These are phyloP conservation scores for Tephrocybe sp. DNA, from an alignment of 768 basidiomycete species.

Conservation along the genomic window DNA sequence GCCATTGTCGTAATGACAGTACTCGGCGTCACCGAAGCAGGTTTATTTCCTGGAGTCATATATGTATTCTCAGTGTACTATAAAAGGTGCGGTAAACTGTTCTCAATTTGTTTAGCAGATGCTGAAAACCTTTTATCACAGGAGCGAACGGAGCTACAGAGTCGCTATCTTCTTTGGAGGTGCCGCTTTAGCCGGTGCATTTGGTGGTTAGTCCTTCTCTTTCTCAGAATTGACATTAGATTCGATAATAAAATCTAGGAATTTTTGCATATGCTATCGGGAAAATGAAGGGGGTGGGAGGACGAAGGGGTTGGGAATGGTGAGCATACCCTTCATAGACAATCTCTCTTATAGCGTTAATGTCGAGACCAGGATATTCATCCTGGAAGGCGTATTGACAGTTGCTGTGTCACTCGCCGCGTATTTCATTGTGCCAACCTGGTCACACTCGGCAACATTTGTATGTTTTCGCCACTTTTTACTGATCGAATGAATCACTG, in stretches of 20 bases:
- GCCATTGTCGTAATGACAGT: constrained; percentile 28
- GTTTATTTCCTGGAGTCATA: constrained; percentile 55
- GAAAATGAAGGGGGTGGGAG: constrained; percentile 61
- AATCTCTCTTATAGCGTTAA: background rate
- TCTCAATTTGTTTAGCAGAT: background rate
- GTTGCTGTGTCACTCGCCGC: constrained; percentile 41
- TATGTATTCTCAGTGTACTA: constrained; percentile 62
- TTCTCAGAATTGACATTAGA: background rate
- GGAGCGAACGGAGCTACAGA: constrained; percentile 57
- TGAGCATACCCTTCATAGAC: constrained; percentile 10
- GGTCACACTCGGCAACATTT: constrained; percentile 56
- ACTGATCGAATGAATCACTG: background rate
- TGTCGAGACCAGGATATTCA: constrained; percentile 46
- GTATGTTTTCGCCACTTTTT: constrained; percentile 28
- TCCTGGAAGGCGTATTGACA: constrained; percentile 54
- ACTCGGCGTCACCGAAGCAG: constrained; percentile 58
- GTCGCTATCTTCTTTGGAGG: constrained; percentile 64
- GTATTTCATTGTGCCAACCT: constrained; percentile 56
- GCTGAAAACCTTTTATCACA: constrained; percentile 19
- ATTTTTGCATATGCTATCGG: constrained; percentile 58
- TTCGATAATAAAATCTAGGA: constrained; percentile 26
- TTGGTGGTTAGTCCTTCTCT: constrained; percentile 42
- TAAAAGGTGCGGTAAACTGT: constrained; percentile 27
- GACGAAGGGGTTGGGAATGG: constrained; percentile 61
- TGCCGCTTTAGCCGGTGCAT: constrained; percentile 60